These are phyloP conservation scores for Anthoceros angustus DNA, from an alignment of 225 moss, liverwort and hornwort species.

Conservation along the genomic window DNA sequence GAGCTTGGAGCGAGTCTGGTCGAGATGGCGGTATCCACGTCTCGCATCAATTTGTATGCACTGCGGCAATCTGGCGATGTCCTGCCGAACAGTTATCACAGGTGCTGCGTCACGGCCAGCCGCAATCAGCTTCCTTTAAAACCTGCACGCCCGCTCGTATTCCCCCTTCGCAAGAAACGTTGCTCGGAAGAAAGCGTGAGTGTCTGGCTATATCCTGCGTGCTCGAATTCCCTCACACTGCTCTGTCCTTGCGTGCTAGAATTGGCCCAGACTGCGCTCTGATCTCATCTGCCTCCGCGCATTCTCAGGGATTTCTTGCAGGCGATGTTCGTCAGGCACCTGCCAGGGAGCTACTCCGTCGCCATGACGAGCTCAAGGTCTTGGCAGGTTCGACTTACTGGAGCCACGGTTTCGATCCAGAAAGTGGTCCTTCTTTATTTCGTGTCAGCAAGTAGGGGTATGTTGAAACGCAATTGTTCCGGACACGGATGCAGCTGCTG, in stretches of 20 bases:
- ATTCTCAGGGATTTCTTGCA: not conserved
- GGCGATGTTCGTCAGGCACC: not conserved
- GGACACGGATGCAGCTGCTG: not conserved
- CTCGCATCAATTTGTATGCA: not conserved
- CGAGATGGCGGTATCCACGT: not conserved
- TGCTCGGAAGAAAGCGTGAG: too few species aligned
- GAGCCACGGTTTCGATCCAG: not conserved
- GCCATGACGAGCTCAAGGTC: not conserved
- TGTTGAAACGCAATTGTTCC: not conserved
- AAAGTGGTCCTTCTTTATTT: not conserved
- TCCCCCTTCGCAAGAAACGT: too few species aligned
- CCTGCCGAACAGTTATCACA: not conserved
- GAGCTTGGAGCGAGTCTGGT: not conserved
- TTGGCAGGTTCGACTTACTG: not conserved
- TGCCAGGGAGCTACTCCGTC: not conserved
- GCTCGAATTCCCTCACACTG: too few species aligned
- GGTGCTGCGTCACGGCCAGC: not conserved
- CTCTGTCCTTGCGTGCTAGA: too few species aligned
- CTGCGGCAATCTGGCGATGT: not conserved
- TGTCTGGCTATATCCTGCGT: too few species aligned
- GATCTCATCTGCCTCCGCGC: not conserved
- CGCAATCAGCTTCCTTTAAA: not conserved
- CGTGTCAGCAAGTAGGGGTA: not conserved
- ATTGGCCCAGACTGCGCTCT: too few species aligned
- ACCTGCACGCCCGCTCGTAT: too few species aligned